Evolutionary conservation across 345 rosid genomes (phyloP).

Genomic region (Sisymbrium altissimum): DNA sequence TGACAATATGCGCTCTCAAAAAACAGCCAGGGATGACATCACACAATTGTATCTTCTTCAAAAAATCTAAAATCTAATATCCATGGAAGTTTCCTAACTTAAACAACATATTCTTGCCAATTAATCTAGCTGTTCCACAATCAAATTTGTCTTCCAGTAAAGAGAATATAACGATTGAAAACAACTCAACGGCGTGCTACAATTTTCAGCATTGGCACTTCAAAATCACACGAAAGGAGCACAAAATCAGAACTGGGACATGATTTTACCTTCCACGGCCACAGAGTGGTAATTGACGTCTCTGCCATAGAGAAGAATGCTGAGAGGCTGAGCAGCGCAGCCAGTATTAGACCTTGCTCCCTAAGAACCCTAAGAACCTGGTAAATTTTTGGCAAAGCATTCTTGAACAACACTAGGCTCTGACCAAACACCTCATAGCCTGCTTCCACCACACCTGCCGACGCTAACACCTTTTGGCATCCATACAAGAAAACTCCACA

Average conservation of each 20-base stretch:
- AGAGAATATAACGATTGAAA: conserved; percentile 6
- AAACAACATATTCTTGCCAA: background rate
- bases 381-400: conserved; percentile 66
- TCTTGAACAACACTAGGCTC: conserved; percentile 53
- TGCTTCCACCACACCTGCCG: conserved; percentile 61
- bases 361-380: conserved; percentile 66
- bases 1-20: background rate
- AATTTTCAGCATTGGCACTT: background rate
- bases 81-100: background rate
- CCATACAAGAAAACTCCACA: conserved; percentile 60
- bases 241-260: background rate
- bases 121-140: background rate
- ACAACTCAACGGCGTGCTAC: background rate
- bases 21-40: background rate
- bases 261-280: conserved; percentile 89
- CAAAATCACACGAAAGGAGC: background rate
- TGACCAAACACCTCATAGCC: conserved; percentile 70
- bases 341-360: conserved; percentile 81
- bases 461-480: conserved; percentile 60
- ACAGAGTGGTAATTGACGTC: conserved; percentile 84
- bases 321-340: conserved; percentile 67
- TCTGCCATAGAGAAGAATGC: conserved; percentile 97
- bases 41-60: background rate
- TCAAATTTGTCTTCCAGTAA: background rate
- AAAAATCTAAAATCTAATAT: background rate